phyloP scores from a whole-genome alignment of 495 filamentous ascomycete species.

The Friedmanniomyces endolithicus region DNA sequence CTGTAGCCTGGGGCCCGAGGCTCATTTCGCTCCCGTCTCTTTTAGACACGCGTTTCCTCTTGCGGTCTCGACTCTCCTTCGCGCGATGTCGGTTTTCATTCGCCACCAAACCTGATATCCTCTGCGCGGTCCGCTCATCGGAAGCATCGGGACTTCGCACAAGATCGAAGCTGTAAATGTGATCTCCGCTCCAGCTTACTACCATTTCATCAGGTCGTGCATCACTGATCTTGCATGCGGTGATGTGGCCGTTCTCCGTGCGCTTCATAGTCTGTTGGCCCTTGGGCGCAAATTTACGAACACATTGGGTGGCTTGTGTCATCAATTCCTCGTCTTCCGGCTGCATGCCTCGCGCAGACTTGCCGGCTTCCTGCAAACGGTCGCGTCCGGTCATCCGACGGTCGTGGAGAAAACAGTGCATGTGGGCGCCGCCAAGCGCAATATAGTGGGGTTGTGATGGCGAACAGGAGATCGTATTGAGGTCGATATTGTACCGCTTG shows the following conservation, averaged over 20 bases:
- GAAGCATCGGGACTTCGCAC: conserved; percentile 48
- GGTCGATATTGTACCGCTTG: conserved; percentile 50
- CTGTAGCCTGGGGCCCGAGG: conserved; percentile 27
- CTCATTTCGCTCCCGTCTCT: conserved; percentile 1
- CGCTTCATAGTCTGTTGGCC: conserved; percentile 42
- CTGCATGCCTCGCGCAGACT: conserved; percentile 26
- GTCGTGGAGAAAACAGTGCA: conserved; percentile 66
- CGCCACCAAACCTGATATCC: background rate
- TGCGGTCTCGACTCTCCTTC: conserved; percentile 36
- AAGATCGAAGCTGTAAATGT: conserved; percentile 64
- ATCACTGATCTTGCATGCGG: conserved; percentile 68
- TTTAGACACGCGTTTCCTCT: conserved; percentile 43
- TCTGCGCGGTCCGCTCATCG: conserved; percentile 21
- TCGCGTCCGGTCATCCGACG: conserved; percentile 61
- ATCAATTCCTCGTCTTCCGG: conserved; percentile 45
- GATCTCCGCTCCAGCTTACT: conserved; percentile 64
- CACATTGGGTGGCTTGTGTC: conserved; percentile 53
- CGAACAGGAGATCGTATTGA: conserved; percentile 67
- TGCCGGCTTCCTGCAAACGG: conserved; percentile 41
- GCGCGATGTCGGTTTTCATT: conserved; percentile 12
- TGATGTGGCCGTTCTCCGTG: conserved; percentile 54
- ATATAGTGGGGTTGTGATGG: conserved; percentile 65
- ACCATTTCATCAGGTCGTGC: conserved; percentile 62
- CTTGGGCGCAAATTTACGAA: conserved; percentile 55
- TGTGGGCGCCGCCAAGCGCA: conserved; percentile 57